Evolutionary conservation across 1,139 yeast genomes (phyloP), one percentile per base, ranked within the genome.

Genomic region (Taphrina confusa): DNA sequence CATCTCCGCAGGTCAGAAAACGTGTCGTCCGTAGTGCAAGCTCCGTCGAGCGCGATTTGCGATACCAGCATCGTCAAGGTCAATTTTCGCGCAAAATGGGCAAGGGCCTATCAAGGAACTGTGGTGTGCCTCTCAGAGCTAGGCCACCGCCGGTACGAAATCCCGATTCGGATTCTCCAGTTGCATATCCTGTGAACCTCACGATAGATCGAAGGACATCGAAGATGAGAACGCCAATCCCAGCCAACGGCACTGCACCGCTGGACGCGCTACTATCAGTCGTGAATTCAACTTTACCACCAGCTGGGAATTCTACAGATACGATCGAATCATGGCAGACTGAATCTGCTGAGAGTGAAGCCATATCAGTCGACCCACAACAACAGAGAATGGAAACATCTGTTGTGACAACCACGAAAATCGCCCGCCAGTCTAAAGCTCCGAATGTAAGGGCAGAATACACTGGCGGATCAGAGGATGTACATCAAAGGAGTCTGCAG

Each of bases 61-160:
- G 42, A 4, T 18, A 37, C 20, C 42, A 37, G 42, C 42, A 37
- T 37, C 42, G 42, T 4, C 42, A 37, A 37, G 42, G 42, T 18
- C 42, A 37, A 16, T 37, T 37, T 25, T 37, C 42, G 20, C 42
- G 42, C 2, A 16, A 11, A 1, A 37, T 37, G 42, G 42, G 42
- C 2, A 37, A 37, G 23, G 42, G 25, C 9, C 25, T 11, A 4
- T n/a, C 2, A 4, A 37, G 25, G 25, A 37, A n/a, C 9, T 37
- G 25, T 6, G 23, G 42, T 2, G 42, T 18, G 8, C 25, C 25
- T 6, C 25, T 37, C 18, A 4, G 42, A 8, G 42, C 42, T 6
- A 37, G 42, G 25, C 42, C 42, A 16, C 42, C 42, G 2, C 42
- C 23, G 20, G 25, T 25, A 6, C 18, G 42, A 37, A 18, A 37